Conservation (phyloP, 345 rosid species). For the Eucalyptus albens region DNA sequence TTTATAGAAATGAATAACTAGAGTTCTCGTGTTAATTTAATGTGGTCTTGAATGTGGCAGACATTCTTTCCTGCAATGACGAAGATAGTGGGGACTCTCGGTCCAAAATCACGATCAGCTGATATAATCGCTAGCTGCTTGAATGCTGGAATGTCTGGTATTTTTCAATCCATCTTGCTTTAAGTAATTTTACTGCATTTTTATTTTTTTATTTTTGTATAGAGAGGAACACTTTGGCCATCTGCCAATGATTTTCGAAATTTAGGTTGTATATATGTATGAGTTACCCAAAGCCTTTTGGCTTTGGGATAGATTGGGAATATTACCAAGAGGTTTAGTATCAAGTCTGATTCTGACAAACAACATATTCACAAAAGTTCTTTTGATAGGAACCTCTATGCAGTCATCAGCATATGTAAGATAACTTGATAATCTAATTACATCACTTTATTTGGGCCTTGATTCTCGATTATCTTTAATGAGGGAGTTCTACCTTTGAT, state of each 20-base stretch:
- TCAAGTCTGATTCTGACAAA: not conserved
- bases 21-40: not conserved
- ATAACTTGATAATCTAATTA: not conserved
- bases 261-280: not conserved
- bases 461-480: not conserved
- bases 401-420: not conserved
- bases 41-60: slow-evolving; percentile 7
- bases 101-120: slow-evolving; percentile 35
- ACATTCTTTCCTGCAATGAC: slow-evolving; percentile 63
- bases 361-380: not conserved
- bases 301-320: not conserved
- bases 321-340: not conserved
- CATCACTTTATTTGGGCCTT: not conserved
- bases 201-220: not conserved
- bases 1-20: not conserved
- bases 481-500: not conserved
- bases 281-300: not conserved
- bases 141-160: slow-evolving; percentile 74
- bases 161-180: not conserved
- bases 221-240: not conserved
- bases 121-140: slow-evolving; percentile 40
- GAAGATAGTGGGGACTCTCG: slow-evolving; percentile 69
- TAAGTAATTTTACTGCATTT: not conserved
- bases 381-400: not conserved
- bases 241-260: not conserved